phyloP scores from a whole-genome alignment of 2,329 filamentous ascomycete genomes.

The Lizonia empirigonia region DNA sequence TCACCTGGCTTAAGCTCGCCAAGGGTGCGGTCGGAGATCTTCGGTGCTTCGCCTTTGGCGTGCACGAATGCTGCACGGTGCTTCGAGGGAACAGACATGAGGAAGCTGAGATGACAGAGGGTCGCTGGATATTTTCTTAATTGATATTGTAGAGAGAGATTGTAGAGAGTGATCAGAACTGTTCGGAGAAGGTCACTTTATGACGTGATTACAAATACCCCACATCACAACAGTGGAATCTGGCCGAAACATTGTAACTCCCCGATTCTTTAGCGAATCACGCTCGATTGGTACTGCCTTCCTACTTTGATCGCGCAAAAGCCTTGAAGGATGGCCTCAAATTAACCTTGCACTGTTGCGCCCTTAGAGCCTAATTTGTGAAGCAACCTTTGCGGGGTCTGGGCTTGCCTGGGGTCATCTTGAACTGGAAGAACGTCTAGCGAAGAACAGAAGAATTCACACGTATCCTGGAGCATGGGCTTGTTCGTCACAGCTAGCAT shows the following conservation, averaged over 20 bases:
- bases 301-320: too few relatives aligned
- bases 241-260: too few relatives aligned
- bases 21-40: constrained; percentile 44
- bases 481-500: not conserved
- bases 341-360: too few relatives aligned
- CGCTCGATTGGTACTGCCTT: too few relatives aligned
- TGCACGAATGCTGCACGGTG: constrained; percentile 3
- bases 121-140: not conserved
- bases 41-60: constrained; percentile 4
- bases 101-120: too few relatives aligned
- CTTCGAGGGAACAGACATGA: constrained; percentile 2
- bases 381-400: not conserved
- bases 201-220: too few relatives aligned
- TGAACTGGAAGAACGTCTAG: not conserved
- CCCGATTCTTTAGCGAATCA: too few relatives aligned
- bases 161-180: too few relatives aligned
- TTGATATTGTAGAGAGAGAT: too few relatives aligned
- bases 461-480: not conserved
- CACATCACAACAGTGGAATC: too few relatives aligned
- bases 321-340: too few relatives aligned
- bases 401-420: not conserved
- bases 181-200: too few relatives aligned
- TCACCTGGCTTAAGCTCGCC: constrained; percentile 55
- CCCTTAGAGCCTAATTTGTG: not conserved
- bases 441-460: not conserved